A percentile compares a stretch with the other conserved stretches of the same genome.
Evolutionary conservation across 176 grass and related monocot species (phyloP).

Genomic region (Oryza glumipatula): DNA sequence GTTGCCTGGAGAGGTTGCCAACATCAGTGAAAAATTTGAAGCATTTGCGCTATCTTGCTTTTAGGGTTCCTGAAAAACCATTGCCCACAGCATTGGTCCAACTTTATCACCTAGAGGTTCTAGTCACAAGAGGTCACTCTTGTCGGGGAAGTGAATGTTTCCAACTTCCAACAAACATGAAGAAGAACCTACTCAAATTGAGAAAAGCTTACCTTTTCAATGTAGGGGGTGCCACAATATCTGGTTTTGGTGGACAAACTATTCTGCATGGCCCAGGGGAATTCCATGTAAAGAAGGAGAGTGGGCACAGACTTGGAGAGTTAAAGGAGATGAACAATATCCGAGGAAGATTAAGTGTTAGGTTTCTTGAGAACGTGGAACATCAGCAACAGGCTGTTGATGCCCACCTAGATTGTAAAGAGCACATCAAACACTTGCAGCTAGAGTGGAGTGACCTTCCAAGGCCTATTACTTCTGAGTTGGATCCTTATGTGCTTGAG

Average conservation of each 20-base stretch:
- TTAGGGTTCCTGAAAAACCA: slow-evolving; percentile 36
- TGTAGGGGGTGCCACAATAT: slow-evolving; percentile 35
- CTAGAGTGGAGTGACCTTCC: slow-evolving; percentile 46
- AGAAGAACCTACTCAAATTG: slow-evolving; percentile 48
- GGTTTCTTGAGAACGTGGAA: slow-evolving; percentile 56
- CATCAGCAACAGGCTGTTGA: slow-evolving; percentile 38
- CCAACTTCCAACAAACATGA: slow-evolving; percentile 47
- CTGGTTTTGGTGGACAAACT: slow-evolving; percentile 52
- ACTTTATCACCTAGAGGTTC: slow-evolving; percentile 60
- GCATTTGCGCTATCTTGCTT: slow-evolving; percentile 59
- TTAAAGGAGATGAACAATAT: slow-evolving; percentile 53
- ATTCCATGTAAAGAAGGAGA: slow-evolving; percentile 59
- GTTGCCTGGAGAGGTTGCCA: slow-evolving; percentile 46
- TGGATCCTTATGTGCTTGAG: slow-evolving; percentile 50
- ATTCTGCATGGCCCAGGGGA: slow-evolving; percentile 43
- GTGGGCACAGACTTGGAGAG: slow-evolving; percentile 47
- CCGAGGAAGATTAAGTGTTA: slow-evolving; percentile 34
- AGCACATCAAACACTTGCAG: slow-evolving; percentile 36
- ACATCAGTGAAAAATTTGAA: slow-evolving; percentile 34
- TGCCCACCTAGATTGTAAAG: slow-evolving; percentile 47
- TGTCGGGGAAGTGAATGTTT: slow-evolving; percentile 48
- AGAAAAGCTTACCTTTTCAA: slow-evolving; percentile 50
- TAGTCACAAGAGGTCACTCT: slow-evolving; percentile 47
- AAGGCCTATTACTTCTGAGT: slow-evolving; percentile 20
- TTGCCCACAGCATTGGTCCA: slow-evolving; percentile 31